Base-by-base conservation (phyloP, 2,329 filamentous ascomycete species). In the Fusarium haematococcum region DNA sequence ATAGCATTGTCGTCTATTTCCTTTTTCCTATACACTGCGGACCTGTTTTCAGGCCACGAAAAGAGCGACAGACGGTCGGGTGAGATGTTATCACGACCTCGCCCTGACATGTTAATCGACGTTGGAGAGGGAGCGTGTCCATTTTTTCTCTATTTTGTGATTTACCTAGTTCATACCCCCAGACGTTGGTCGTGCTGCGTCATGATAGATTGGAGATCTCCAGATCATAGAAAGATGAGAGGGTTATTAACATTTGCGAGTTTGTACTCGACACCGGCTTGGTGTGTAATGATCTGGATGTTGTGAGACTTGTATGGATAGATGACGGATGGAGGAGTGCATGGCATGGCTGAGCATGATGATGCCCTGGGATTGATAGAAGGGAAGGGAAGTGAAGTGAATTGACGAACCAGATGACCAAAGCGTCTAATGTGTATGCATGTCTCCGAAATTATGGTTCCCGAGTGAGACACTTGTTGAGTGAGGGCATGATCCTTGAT, bases 181-280 rank as follows among this genome's bases (percentile, higher is more conserved):
- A 54, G 59, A 50, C 61, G 37, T 69, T 65, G 60, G 43, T 69
- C 57, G 68, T 65, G 48, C 52, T 69, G 65, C 61, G 60, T 69
- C 69, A 69, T 74, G 64, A 77, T 78, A 76, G 76, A 78, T 66
- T 63, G 63, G 73, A 69, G 64, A 73, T 71, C 45, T 65, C 45
- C 57, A 61, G 60, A 69, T 69, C 65, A 74, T 74, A 61, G 64
- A 74, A 64, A 64, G 61, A 61, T 60, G 61, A 56, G 33, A 33
- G 27, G 25, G 57, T 43, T 56, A 20, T 52, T 25, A 11, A 37
- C 3, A 45, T 43, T 11, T 65, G 16, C 41, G 32, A 25, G 32
- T 50, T 52, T 75, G 41, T 35, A 57, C 60, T 56, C 10, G 14
- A 35, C 54, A 30, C 43, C 61, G 33, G 56, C 14, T 27, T 50